Conservation (phyloP, 148 eudicot genomes). For the Gaultheria prostrata region DNA sequence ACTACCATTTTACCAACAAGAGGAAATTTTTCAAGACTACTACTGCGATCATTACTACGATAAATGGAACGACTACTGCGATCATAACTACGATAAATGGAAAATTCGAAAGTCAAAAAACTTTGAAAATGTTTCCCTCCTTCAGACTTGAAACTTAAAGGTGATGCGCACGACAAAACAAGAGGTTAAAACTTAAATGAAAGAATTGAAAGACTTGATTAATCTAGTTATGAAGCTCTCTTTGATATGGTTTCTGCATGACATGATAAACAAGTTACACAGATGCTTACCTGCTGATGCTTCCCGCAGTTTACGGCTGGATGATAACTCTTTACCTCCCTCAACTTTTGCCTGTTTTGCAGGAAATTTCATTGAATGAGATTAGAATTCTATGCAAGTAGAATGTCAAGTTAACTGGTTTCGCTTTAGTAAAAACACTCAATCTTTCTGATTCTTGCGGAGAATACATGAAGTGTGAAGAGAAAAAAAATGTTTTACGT, state of each 20-base stretch:
- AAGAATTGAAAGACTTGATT: neutral
- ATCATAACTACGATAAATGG: no score
- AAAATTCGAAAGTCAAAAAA: no score
- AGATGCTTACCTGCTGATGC: slow-evolving; percentile 28
- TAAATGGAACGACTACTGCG: neutral
- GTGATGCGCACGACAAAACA: neutral
- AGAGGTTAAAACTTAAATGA: neutral
- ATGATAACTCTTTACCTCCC: slow-evolving; percentile 19
- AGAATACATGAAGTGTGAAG: neutral
- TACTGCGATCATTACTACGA: neutral
- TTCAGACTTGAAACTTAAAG: neutral
- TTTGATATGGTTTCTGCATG: neutral
- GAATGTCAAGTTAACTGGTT: neutral
- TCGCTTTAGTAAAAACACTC: neutral
- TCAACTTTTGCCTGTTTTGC: slow-evolving; percentile 16
- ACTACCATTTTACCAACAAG: neutral
- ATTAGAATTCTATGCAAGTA: neutral
- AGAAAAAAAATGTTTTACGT: neutral
- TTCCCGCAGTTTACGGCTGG: slow-evolving; percentile 10
- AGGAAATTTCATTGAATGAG: neutral
- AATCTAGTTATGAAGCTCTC: neutral
- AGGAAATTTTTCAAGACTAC: neutral
- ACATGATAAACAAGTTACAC: neutral
- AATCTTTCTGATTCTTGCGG: no score
- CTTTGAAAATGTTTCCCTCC: no score